Base-by-base conservation (phyloP, 768 basidiomycete genomes). In the Agrocybe chaxingu region DNA sequence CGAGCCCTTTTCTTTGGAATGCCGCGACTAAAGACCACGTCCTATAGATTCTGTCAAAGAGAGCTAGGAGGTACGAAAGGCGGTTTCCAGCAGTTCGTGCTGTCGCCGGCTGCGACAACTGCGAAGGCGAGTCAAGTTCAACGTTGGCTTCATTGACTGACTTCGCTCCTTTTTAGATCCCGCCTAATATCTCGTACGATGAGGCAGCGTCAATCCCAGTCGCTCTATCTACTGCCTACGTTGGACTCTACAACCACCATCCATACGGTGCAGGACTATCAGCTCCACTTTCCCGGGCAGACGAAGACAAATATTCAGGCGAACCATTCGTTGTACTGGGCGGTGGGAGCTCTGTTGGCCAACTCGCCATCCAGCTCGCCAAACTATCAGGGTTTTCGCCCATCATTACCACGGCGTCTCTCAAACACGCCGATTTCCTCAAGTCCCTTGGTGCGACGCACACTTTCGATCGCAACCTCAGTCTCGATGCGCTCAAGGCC, bases 321-420 rank as follows among this genome's bases (percentile, higher is more conserved):
- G 68, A 69, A 47, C 71, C 78, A 1, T 68, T 79, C 34, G 48
- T 81, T 29, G 67, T 80, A 47, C 59, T 77, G 12, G 79, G 78
- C 24, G 79, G 79, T 3, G 58, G 69, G n/a, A 70, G 72, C 35
- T 77, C 75, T 31, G 74, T 78, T 3, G 79, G 78, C 35, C 75
- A 78, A 67, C 72, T 65, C 33, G 40, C 72, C 30, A 61, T 74
- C 10, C 42, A 73, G 47, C 62, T 75, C 8, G 73, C 74, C 18
- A 66, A 60, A 45, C 47, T 70, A 16, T 71, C 73, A 1, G 75
- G 74, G 1, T 75, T 75, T 57, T 61, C 62, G 24, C 72, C 72
- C 8, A 70, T 77, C 47, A 72, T 77, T 29, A 55, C 68, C 45
- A 74, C 66, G 2, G 62, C 73, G 3, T 72, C 69, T 5, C 57